These are phyloP conservation scores for Saururus chinensis DNA, from an alignment of 164 flowering plant genomes.

Conservation along the genomic window DNA sequence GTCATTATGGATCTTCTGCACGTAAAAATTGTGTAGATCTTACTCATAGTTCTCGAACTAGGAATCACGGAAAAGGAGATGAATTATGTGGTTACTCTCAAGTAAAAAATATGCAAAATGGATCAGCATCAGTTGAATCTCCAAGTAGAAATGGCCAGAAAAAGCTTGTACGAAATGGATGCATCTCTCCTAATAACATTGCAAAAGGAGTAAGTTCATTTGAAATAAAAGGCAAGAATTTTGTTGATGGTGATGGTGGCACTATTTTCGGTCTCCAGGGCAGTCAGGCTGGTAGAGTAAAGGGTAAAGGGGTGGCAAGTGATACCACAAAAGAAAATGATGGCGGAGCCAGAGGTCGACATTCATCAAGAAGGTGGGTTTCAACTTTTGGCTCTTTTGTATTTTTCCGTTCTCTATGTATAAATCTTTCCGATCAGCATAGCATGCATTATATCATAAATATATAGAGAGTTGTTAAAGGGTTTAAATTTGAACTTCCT, in stretches of 20 bases:
- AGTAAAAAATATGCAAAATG: slow-evolving; percentile 7
- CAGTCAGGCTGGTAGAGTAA: slow-evolving; percentile 16
- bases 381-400: background rate
- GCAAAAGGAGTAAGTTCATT: slow-evolving; percentile 33
- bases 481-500: no score
- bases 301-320: slow-evolving; percentile 40
- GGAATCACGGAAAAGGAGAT: slow-evolving; percentile 11
- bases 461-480: no score
- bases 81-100: slow-evolving; percentile 10
- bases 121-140: slow-evolving; percentile 8
- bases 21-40: background rate
- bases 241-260: slow-evolving; percentile 7
- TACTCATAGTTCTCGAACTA: background rate
- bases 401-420: background rate
- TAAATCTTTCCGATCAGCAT: background rate
- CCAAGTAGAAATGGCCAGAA: slow-evolving; percentile 36
- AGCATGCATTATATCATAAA: no score
- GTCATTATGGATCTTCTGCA: slow-evolving; percentile 5
- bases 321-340: slow-evolving; percentile 17
- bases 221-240: slow-evolving; percentile 10
- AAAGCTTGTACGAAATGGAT: slow-evolving; percentile 77
- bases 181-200: slow-evolving; percentile 72
- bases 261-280: slow-evolving; percentile 22
- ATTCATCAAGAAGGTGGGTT: slow-evolving; percentile 30
- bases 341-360: slow-evolving; percentile 8